A percentile compares a stretch with the other conserved stretches of the same genome.
These are phyloP conservation scores for Chalciporus chontae DNA, from an alignment of 768 basidiomycete genomes.

Conservation along the genomic window DNA sequence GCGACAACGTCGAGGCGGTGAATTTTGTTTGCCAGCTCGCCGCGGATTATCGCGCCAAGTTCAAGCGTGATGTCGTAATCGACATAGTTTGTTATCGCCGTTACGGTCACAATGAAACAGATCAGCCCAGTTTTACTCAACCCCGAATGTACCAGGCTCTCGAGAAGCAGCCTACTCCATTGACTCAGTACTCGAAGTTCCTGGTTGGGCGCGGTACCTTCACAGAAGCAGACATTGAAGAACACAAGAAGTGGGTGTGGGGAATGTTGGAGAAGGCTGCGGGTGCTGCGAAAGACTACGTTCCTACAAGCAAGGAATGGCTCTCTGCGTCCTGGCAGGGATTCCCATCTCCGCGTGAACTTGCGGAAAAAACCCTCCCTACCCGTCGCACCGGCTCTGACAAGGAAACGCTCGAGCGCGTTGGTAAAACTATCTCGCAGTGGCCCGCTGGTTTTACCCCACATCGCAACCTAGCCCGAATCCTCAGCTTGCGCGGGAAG, in stretches of 20 bases:
- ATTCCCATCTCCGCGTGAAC: slow-evolving; percentile 95
- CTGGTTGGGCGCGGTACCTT: slow-evolving; percentile 89
- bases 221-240: slow-evolving; percentile 93
- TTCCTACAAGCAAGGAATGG: slow-evolving; percentile 95
- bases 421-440: slow-evolving; percentile 84
- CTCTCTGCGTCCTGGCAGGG: slow-evolving; percentile 97
- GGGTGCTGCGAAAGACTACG: slow-evolving; percentile 92
- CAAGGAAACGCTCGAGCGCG: slow-evolving; percentile 68
- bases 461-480: slow-evolving; percentile 93
- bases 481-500: slow-evolving; percentile 84
- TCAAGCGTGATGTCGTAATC: slow-evolving; percentile 97
- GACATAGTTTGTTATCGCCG: slow-evolving; percentile 99
- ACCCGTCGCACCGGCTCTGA: slow-evolving; percentile 83
- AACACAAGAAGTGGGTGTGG: slow-evolving; percentile 99
- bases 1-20: slow-evolving; percentile 97
- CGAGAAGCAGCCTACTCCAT: slow-evolving; percentile 86
- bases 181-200: slow-evolving; percentile 90
- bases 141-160: slow-evolving; percentile 99
- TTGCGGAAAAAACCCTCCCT: slow-evolving; percentile 91
- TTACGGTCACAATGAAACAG: slow-evolving; percentile 99
- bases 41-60: slow-evolving; percentile 96
- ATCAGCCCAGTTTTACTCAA: slow-evolving; percentile 98
- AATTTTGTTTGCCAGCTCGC: slow-evolving; percentile 98
- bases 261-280: slow-evolving; percentile 96
- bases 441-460: slow-evolving; percentile 83